Conservation (phyloP, 306 rosid species). For the Cucumis melo region DNA sequence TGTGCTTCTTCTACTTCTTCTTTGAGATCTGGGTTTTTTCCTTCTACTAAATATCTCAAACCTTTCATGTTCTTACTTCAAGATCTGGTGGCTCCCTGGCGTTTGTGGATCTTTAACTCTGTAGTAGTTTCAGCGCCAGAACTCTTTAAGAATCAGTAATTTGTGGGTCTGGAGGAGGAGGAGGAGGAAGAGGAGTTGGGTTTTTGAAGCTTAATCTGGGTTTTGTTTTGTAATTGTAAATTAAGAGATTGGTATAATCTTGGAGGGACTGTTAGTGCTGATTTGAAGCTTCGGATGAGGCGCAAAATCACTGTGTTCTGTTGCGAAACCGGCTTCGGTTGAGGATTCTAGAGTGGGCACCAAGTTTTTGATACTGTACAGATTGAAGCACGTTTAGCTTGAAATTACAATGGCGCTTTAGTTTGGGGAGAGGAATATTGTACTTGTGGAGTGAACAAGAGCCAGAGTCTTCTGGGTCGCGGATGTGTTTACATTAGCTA, state of each 20-base stretch:
- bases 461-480: conserved; percentile 18
- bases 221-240: neutral
- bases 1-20: conserved; percentile 7
- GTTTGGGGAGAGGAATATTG: neutral
- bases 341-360: conserved; percentile 26
- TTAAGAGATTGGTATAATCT: neutral
- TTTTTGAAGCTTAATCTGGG: conserved; percentile 3
- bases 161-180: neutral
- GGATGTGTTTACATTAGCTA: conserved; percentile 4
- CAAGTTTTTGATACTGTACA: conserved; percentile 11
- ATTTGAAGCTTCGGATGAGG: conserved; percentile 49
- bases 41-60: conserved; percentile 10
- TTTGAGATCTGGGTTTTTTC: conserved; percentile 44
- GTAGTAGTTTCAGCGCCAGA: neutral
- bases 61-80: conserved; percentile 21
- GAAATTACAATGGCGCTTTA: conserved; percentile 21
- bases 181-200: neutral
- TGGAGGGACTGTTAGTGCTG: conserved; percentile 37
- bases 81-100: conserved; percentile 40
- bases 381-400: neutral
- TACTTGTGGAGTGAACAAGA: conserved; percentile 6
- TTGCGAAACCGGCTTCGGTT: conserved; percentile 64
- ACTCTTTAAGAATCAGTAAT: neutral
- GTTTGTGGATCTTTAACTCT: conserved; percentile 7
- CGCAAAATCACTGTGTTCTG: conserved; percentile 33